These are phyloP conservation scores for Auriscalpium orientale DNA, from an alignment of 768 basidiomycete species.

Conservation along the genomic window DNA sequence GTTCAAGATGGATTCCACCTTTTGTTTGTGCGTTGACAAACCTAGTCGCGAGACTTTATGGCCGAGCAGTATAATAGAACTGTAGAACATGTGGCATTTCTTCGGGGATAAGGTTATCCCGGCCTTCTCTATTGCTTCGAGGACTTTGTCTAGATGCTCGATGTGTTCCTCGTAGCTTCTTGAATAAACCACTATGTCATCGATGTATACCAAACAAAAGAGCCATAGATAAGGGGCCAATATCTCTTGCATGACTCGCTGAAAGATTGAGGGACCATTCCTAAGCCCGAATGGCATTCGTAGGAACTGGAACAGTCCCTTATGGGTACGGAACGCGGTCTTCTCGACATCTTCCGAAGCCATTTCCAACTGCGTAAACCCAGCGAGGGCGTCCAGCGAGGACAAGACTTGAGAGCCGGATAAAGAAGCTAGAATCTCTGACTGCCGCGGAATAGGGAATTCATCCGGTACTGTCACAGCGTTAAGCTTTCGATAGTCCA, in stretches of 20 bases:
- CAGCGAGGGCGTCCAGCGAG: constrained; percentile 28
- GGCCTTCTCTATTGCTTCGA: constrained; percentile 18
- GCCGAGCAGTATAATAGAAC: constrained; percentile 22
- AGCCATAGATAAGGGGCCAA: constrained; percentile 7
- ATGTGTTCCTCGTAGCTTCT: constrained; percentile 5
- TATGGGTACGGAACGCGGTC: constrained; percentile 31
- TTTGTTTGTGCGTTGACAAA: constrained; percentile 30
- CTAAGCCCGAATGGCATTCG: constrained; percentile 31
- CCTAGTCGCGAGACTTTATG: constrained; percentile 34
- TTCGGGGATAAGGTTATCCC: constrained; percentile 19
- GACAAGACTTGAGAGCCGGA: constrained; percentile 22
- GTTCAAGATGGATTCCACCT: constrained; percentile 27
- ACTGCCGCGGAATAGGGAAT: constrained; percentile 23
- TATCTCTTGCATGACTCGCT: constrained; percentile 31
- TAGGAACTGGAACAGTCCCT: constrained; percentile 33
- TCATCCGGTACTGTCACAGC: constrained; percentile 13
- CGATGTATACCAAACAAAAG: constrained; percentile 11
- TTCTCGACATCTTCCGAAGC: constrained; percentile 21
- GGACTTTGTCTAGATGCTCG: constrained; percentile 23
- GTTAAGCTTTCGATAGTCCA: constrained; percentile 19
- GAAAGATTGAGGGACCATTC: constrained; percentile 31
- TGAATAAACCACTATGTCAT: constrained; percentile 12
- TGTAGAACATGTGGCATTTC: constrained; percentile 22
- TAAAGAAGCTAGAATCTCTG: constrained; percentile 14
- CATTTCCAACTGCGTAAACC: constrained; percentile 34